Percentiles rank a stretch among this genome's conserved stretches.
Evolutionary conservation across 176 grass and related monocot genomes (phyloP).

Genomic region (Elymus sibiricus): DNA sequence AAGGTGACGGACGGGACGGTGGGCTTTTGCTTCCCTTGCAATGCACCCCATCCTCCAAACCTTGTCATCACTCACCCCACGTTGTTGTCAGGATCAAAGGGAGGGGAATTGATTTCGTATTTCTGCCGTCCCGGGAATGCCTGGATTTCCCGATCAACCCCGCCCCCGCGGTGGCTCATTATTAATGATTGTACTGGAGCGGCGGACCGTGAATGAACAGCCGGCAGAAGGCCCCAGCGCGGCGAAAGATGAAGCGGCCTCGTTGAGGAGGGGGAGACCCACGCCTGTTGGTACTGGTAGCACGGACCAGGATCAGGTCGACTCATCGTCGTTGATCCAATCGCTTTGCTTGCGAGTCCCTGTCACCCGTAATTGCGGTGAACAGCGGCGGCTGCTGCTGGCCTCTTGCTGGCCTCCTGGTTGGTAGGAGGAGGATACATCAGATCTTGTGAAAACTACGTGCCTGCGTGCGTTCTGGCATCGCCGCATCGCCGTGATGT

Average conservation of each 20-base stretch:
- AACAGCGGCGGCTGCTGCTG: background rate
- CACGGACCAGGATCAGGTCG: constrained; percentile 17
- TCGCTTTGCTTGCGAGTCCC: constrained; percentile 32
- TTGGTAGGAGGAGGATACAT: constrained; percentile 16
- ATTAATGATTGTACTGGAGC: constrained; percentile 29
- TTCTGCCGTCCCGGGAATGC: background rate
- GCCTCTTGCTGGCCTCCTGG: background rate
- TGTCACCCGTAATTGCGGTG: constrained; percentile 19
- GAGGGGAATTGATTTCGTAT: background rate
- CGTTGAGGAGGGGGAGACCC: constrained; percentile 22
- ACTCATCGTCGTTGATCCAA: background rate
- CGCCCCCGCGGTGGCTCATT: constrained; percentile 7
- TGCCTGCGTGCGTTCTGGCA: background rate
- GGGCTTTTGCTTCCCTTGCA: constrained; percentile 66
- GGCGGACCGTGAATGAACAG: background rate
- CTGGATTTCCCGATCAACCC: background rate
- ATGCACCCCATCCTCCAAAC: constrained; percentile 43
- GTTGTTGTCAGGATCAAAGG: constrained; percentile 21
- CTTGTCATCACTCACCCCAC: constrained; percentile 31
- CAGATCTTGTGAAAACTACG: constrained; percentile 28
- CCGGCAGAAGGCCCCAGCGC: background rate
- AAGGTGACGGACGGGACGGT: constrained; percentile 25
- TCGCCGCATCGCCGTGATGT: background rate
- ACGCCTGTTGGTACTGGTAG: constrained; percentile 28
- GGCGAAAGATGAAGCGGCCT: background rate